Evolutionary conservation across 2,329 filamentous ascomycete species (phyloP).

Genomic region (Arachnomyces sp.): DNA sequence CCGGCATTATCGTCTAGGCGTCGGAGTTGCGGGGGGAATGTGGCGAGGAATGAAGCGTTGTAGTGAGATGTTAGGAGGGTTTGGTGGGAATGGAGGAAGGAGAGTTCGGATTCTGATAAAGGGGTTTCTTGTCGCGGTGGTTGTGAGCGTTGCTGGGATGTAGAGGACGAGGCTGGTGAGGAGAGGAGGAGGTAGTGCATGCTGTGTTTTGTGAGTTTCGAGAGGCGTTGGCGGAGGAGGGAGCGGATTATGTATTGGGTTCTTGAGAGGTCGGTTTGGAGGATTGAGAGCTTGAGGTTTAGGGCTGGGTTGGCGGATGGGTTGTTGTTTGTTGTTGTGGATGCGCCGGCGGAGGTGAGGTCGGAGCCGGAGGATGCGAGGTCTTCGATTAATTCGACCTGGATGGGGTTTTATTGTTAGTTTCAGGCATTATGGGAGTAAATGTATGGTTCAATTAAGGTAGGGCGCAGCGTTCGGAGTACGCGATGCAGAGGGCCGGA

Average conservation of each 20-base stretch:
- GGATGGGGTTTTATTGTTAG: background rate
- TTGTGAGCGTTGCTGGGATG: constrained; percentile 12
- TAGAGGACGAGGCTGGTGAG: constrained; percentile 15
- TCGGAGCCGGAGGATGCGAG: constrained; percentile 38
- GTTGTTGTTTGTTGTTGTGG: constrained; percentile 46
- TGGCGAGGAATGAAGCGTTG: constrained; percentile 70
- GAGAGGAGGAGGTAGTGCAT: constrained; percentile 43
- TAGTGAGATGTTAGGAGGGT: constrained; percentile 79
- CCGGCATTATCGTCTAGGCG: constrained; percentile 85
- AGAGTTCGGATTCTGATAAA: constrained; percentile 70
- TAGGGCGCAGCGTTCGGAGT: too few species aligned
- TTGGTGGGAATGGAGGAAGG: constrained; percentile 80
- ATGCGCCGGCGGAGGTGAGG: constrained; percentile 36
- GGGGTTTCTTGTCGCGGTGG: constrained; percentile 37
- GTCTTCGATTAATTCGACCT: constrained; percentile 63
- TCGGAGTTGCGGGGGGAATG: constrained; percentile 72
- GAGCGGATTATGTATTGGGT: constrained; percentile 86
- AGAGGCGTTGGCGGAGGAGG: constrained; percentile 73
- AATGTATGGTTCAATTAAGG: too few species aligned
- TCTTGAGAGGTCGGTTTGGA: constrained; percentile 91
- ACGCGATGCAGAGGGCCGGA: too few species aligned
- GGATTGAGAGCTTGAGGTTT: constrained; percentile 87
- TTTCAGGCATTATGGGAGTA: background rate
- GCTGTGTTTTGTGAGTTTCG: constrained; percentile 54
- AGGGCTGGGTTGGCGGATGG: constrained; percentile 81